Evolutionary conservation across 495 filamentous ascomycete species (phyloP), one percentile per base, ranked within the genome.

Genomic region (Tetracladium marchalianum): DNA sequence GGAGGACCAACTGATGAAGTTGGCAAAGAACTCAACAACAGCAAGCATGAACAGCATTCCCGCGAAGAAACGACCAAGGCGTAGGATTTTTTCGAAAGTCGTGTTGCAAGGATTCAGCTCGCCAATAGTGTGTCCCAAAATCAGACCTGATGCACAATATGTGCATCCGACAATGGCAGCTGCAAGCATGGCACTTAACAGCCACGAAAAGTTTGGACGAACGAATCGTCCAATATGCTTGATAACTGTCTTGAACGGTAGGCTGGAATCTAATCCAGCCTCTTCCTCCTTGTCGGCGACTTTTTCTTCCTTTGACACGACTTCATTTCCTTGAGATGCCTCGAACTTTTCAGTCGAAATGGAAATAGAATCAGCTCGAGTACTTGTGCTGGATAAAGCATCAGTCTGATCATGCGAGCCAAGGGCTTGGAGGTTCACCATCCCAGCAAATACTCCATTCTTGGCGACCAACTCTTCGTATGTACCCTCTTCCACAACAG

Each of bases 31-130:
- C 43, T 71, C 71, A 35, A 72, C 65, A 10, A 76, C 61, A 0
- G 71, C 72, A 10, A 78, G 58, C 16, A 75, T 59, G 49, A 77
- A 76, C 58, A 77, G 72, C 62, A 77, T 63, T 2, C 73, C 58
- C 0, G 69, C 71, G 24, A 60, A 74, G 47, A 77, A 72, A 44
- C 64, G 55, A 13, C 72, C 71, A n/a, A 44, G 15, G 15, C 43
- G 40, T 2, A 46, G 42, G 36, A 61, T 57, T n/a, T n/a, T n/a
- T n/a, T 27, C 22, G 39, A n/a, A n/a, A 0, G 67, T 52, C 19
- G 54, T 55, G 0, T 69, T 57, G 55, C 70, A 75, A 5, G 66
- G 64, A 48, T 65, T 66, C 39, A 75, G 35, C 46, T 56, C 67
- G 15, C 70, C 69, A 19, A 76, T 61, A 0, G 67, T 70, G 39